Percentiles rank a stretch among this genome's conserved stretches.
phyloP scores from a whole-genome alignment of 2,329 filamentous ascomycete species.

The Epichloe amarillans region DNA sequence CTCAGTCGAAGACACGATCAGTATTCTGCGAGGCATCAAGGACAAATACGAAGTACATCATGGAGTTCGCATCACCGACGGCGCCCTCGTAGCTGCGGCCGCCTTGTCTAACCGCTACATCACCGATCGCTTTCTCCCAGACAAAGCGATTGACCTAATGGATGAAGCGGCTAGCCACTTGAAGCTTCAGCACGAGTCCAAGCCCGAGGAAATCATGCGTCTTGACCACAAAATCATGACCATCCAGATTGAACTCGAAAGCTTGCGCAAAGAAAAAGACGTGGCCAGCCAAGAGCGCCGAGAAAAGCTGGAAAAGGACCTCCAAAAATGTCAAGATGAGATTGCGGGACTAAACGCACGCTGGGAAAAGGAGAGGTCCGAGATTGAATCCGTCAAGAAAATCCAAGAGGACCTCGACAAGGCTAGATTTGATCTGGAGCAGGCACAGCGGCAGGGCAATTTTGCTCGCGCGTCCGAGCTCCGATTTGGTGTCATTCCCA shows the following conservation, averaged over 20 bases:
- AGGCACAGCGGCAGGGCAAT: constrained; percentile 75
- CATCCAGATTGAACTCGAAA: constrained; percentile 92
- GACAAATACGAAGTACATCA: constrained; percentile 97
- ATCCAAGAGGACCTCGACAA: constrained; percentile 80
- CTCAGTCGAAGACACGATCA: constrained; percentile 82
- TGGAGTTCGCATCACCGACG: constrained; percentile 87
- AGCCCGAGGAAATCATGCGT: constrained; percentile 85
- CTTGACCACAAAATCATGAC: constrained; percentile 94
- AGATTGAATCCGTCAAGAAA: constrained; percentile 78
- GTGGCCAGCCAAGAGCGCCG: constrained; percentile 76
- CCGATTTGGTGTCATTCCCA: constrained; percentile 75
- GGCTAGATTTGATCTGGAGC: constrained; percentile 72
- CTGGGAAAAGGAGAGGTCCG: constrained; percentile 81
- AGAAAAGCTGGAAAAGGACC: constrained; percentile 66
- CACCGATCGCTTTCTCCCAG: constrained; percentile 86
- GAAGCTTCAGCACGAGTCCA: constrained; percentile 88
- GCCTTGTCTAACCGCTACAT: constrained; percentile 93
- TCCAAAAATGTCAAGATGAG: constrained; percentile 68
- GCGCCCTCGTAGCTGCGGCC: constrained; percentile 80
- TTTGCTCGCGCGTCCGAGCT: constrained; percentile 86
- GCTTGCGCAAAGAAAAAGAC: constrained; percentile 85
- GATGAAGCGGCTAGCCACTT: constrained; percentile 89
- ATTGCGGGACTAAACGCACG: constrained; percentile 60
- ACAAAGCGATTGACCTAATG: constrained; percentile 94
- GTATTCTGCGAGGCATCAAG: constrained; percentile 90